phyloP scores from a whole-genome alignment of 495 filamentous ascomycete species.

The Cairneyella variabilis region DNA sequence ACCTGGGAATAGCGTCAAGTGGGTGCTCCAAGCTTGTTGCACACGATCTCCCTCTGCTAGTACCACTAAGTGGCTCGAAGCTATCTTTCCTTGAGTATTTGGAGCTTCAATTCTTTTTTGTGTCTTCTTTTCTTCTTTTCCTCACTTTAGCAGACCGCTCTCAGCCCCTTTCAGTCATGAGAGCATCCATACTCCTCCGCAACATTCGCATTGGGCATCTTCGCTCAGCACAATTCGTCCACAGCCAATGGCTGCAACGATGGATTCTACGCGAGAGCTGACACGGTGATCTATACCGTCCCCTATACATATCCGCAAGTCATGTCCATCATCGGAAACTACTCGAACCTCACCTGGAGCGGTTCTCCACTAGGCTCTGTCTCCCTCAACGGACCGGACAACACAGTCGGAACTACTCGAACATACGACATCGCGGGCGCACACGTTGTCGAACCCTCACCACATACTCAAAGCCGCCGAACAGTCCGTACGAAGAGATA shows the following conservation, averaged over 20 bases:
- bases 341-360: conserved; percentile 12
- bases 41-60: too few relatives aligned
- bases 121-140: neutral
- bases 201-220: neutral
- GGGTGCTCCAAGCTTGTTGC: too few relatives aligned
- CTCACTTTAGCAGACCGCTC: neutral
- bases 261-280: conserved; percentile 5
- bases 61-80: too few relatives aligned
- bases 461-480: conserved; percentile 9
- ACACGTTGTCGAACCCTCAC: conserved; percentile 10
- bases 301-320: conserved; percentile 16
- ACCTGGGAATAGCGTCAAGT: too few relatives aligned
- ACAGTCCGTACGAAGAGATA: conserved; percentile 13
- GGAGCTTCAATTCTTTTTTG: too few relatives aligned
- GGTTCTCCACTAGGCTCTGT: conserved; percentile 10
- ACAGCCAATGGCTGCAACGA: conserved; percentile 9
- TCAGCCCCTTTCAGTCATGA: neutral
- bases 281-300: conserved; percentile 6
- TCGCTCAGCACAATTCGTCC: neutral
- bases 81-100: too few relatives aligned
- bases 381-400: conserved; percentile 14
- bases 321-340: conserved; percentile 15
- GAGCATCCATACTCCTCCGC: neutral
- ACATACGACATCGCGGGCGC: conserved; percentile 9
- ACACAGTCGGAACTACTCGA: conserved; percentile 14